phyloP scores from a whole-genome alignment of 23 red algal species.

The Cyanidium caldarium region DNA sequence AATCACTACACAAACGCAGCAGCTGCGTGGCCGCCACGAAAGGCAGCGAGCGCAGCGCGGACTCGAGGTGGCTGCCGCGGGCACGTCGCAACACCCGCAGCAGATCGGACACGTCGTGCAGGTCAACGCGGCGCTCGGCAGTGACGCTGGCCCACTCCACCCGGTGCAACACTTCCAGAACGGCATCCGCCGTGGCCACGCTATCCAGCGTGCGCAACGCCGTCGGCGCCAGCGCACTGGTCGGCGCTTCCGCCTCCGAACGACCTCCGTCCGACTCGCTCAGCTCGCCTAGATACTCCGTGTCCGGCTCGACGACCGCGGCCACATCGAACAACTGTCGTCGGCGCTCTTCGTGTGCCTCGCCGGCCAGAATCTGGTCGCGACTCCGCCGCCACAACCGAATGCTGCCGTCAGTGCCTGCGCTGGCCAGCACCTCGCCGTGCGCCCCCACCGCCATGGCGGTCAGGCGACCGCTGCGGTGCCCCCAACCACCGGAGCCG shows the following conservation, averaged over 20 bases:
- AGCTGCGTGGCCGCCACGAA: background rate
- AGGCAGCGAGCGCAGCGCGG: background rate
- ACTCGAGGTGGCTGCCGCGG: background rate
- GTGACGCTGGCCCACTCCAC: slow-evolving; percentile 12
- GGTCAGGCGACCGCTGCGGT: background rate
- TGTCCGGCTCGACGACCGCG: slow-evolving; percentile 22
- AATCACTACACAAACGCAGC: background rate
- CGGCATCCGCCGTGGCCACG: slow-evolving; percentile 33
- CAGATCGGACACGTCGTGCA: background rate
- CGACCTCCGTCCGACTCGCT: background rate
- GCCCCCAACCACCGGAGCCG: background rate
- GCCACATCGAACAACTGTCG: slow-evolving; percentile 45
- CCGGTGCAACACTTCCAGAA: slow-evolving; percentile 44
- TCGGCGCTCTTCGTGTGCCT: slow-evolving; percentile 46
- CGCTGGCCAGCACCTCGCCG: slow-evolving; percentile 53
- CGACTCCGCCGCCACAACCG: slow-evolving; percentile 54
- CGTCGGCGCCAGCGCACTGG: background rate
- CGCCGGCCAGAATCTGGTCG: slow-evolving; percentile 61
- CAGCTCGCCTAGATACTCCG: slow-evolving; percentile 6
- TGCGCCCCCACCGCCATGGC: slow-evolving; percentile 19
- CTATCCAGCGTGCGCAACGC: slow-evolving; percentile 37
- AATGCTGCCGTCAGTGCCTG: slow-evolving; percentile 41
- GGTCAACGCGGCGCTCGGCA: background rate
- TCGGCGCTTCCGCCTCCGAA: background rate
- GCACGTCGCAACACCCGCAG: background rate